Evolutionary conservation across 495 filamentous ascomycete genomes (phyloP).

Genomic region (Clavariopsis aquatica): DNA sequence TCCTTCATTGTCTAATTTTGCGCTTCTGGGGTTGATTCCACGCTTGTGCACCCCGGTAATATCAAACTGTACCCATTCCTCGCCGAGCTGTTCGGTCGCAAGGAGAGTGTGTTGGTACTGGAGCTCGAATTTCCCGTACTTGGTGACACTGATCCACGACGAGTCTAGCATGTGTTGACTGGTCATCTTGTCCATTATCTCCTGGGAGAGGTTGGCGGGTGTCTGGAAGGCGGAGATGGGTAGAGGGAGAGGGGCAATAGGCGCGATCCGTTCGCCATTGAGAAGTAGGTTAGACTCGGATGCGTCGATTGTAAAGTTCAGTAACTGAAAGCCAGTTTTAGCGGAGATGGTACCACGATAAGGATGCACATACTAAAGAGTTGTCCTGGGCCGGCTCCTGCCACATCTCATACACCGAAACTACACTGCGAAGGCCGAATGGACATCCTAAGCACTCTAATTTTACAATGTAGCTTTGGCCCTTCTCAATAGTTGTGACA

Average conservation of each 20-base stretch:
- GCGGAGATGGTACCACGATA: background rate
- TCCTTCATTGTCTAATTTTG: conserved; percentile 18
- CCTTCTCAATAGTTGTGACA: conserved; percentile 14
- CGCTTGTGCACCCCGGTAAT: conserved; percentile 22
- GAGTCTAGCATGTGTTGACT: conserved; percentile 18
- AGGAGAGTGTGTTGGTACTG: conserved; percentile 23
- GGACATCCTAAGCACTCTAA: conserved; percentile 31
- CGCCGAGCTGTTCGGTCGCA: background rate
- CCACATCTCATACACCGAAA: conserved; percentile 14
- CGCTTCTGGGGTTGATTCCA: conserved; percentile 9
- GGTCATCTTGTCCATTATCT: conserved; percentile 24
- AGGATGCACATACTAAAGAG: conserved; percentile 19
- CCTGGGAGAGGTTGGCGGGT: conserved; percentile 16
- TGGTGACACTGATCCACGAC: conserved; percentile 14
- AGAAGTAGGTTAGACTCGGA: conserved; percentile 11
- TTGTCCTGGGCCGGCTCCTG: conserved; percentile 25
- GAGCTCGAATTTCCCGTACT: conserved; percentile 28
- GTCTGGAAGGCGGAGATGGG: conserved; percentile 20
- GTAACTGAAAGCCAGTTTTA: conserved; percentile 2
- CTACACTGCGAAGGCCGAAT: conserved; percentile 17
- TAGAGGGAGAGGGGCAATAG: conserved; percentile 11
- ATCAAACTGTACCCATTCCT: conserved; percentile 25
- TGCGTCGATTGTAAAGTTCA: conserved; percentile 30
- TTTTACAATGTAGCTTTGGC: conserved; percentile 27
- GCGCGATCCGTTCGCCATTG: conserved; percentile 20